phyloP scores from a whole-genome alignment of 305 asterid species.

The Stenogyne calaminthoides region DNA sequence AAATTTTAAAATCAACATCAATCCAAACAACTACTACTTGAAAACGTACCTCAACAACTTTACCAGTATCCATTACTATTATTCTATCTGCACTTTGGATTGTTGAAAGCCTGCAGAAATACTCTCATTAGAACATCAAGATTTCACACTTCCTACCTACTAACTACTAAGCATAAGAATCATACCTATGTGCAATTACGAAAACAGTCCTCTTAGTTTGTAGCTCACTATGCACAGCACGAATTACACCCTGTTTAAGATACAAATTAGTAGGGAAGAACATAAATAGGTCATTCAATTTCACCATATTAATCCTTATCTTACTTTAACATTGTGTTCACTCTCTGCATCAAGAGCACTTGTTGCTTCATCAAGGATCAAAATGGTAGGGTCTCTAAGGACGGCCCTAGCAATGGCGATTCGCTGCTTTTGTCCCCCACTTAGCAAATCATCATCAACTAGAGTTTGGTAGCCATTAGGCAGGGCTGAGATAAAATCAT shows the following conservation, averaged over 20 bases:
- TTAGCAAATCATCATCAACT: conserved; percentile 93
- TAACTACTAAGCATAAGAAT: background rate
- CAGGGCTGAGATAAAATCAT: conserved; percentile 73
- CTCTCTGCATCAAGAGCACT: conserved; percentile 98
- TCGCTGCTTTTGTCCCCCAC: conserved; percentile 98
- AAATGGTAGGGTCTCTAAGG: conserved; percentile 83
- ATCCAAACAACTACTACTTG: background rate
- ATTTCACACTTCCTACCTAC: background rate
- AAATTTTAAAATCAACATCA: background rate
- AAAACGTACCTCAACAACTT: conserved; percentile 73
- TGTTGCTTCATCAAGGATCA: conserved; percentile 96
- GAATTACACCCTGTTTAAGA: conserved; percentile 67
- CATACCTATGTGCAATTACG: conserved; percentile 86
- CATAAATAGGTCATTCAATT: background rate
- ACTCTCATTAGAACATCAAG: conserved; percentile 25
- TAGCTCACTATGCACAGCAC: conserved; percentile 53
- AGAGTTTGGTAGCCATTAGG: conserved; percentile 90
- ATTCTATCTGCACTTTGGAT: conserved; percentile 89
- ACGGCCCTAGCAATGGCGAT: conserved; percentile 95
- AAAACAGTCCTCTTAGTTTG: conserved; percentile 72
- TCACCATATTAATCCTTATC: background rate
- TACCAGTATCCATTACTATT: conserved; percentile 88
- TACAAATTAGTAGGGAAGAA: conserved; percentile 21
- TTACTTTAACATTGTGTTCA: conserved; percentile 89
- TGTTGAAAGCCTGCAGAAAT: conserved; percentile 77